These are phyloP conservation scores for Trichoderma guizhouense DNA, from an alignment of 2,329 filamentous ascomycete species.

Conservation along the genomic window DNA sequence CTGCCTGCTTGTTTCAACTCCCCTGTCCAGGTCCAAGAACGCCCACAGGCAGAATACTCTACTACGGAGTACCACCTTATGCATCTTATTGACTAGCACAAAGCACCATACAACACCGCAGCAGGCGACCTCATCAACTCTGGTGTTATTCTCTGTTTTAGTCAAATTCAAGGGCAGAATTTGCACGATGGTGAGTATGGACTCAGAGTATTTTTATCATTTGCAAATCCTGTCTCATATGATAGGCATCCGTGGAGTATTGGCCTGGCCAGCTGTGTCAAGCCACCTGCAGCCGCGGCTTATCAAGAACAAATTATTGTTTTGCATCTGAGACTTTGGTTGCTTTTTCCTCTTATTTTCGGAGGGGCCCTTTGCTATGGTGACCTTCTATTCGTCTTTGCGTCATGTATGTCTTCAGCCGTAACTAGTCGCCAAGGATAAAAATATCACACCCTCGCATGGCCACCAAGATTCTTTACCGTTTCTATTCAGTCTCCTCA, in stretches of 20 bases:
- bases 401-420: background rate
- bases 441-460: slow-evolving; percentile 1
- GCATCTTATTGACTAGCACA: background rate
- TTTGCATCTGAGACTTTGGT: slow-evolving; percentile 4
- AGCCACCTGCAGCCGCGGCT: slow-evolving; percentile 12
- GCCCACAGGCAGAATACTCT: background rate
- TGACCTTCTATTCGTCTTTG: background rate
- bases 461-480: background rate
- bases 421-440: background rate
- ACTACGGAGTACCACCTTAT: no score
- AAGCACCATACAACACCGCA: background rate
- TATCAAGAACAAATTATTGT: background rate
- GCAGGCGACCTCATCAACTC: background rate
- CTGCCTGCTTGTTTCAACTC: background rate
- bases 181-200: background rate
- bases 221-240: background rate
- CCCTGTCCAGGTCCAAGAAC: background rate
- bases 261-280: background rate
- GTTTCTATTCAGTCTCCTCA: background rate
- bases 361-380: background rate
- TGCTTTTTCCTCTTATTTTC: background rate
- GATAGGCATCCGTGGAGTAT: background rate
- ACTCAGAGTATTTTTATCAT: background rate
- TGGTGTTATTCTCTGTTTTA: background rate
- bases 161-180: background rate